Conservation (phyloP, 495 filamentous ascomycete species). For the Neurospora tetraspora region DNA sequence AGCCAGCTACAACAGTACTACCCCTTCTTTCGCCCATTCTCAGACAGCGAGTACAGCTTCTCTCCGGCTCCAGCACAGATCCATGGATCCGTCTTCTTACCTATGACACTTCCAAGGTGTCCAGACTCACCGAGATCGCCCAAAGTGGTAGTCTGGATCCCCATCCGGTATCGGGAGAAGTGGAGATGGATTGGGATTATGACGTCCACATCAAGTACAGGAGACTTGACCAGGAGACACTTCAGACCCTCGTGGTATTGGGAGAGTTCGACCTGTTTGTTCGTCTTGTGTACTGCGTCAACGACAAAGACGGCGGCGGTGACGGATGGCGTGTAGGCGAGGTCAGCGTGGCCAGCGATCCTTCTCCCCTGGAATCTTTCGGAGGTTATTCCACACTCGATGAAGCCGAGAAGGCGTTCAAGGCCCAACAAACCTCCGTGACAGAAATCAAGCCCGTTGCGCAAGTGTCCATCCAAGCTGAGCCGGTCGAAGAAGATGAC, state of each 20-base stretch:
- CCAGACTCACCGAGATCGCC: constrained; percentile 55
- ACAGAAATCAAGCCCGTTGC: background rate
- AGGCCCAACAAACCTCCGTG: constrained; percentile 16
- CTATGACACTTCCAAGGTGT: constrained; percentile 62
- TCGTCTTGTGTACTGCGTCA: constrained; percentile 40
- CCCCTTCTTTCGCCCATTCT: constrained; percentile 84
- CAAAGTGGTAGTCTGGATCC: constrained; percentile 64
- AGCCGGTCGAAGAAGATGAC: constrained; percentile 50
- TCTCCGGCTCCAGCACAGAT: constrained; percentile 55
- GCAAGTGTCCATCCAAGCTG: constrained; percentile 11
- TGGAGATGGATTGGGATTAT: constrained; percentile 57
- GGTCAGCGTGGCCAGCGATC: constrained; percentile 48
- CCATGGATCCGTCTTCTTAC: constrained; percentile 88
- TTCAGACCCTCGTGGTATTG: constrained; percentile 56
- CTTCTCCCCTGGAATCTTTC: constrained; percentile 30
- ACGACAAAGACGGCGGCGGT: constrained; percentile 55
- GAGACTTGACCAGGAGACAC: constrained; percentile 75
- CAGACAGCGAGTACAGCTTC: constrained; percentile 73
- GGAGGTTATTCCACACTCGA: constrained; percentile 28
- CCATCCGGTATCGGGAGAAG: constrained; percentile 86
- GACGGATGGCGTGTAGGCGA: constrained; percentile 81
- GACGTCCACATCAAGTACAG: constrained; percentile 60
- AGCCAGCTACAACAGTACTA: constrained; percentile 66
- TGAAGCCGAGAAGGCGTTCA: constrained; percentile 36
- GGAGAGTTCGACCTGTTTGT: constrained; percentile 45